phyloP scores from a whole-genome alignment of 2,329 filamentous ascomycete genomes.

The Fusarium abutilonis region DNA sequence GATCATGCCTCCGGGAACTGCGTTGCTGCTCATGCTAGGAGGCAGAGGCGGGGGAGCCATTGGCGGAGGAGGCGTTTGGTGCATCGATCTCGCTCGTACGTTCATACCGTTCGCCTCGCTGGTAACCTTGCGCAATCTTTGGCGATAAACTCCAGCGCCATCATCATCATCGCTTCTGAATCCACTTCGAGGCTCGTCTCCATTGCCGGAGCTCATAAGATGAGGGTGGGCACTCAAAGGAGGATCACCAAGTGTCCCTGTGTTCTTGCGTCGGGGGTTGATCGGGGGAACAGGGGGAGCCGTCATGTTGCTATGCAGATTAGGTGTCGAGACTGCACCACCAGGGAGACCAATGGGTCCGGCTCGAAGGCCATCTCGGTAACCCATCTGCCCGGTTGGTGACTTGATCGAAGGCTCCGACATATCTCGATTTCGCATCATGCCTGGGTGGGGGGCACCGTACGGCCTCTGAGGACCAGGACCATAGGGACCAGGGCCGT shows the following conservation, averaged over 20 bases:
- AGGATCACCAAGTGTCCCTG: conserved; percentile 50
- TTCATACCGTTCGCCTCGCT: conserved; percentile 54
- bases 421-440: conserved; percentile 59
- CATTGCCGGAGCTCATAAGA: conserved; percentile 36
- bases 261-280: conserved; percentile 64
- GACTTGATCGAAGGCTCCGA: conserved; percentile 62
- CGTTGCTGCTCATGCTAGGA: conserved; percentile 45
- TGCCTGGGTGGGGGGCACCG: conserved; percentile 21
- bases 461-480: conserved; percentile 26
- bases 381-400: conserved; percentile 57
- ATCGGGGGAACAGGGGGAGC: conserved; percentile 67
- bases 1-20: conserved; percentile 59
- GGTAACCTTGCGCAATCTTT: conserved; percentile 56
- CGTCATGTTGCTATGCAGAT: conserved; percentile 49
- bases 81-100: conserved; percentile 42
- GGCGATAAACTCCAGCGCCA: conserved; percentile 48
- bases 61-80: conserved; percentile 42
- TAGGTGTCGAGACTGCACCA: conserved; percentile 50
- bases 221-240: conserved; percentile 30
- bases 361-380: conserved; percentile 50
- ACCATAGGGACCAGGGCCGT: background rate
- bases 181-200: conserved; percentile 46
- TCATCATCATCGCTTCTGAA: conserved; percentile 56
- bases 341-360: conserved; percentile 51
- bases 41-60: conserved; percentile 44